Conservation (phyloP, 306 rosid species). For the Ormosia semicastrata region DNA sequence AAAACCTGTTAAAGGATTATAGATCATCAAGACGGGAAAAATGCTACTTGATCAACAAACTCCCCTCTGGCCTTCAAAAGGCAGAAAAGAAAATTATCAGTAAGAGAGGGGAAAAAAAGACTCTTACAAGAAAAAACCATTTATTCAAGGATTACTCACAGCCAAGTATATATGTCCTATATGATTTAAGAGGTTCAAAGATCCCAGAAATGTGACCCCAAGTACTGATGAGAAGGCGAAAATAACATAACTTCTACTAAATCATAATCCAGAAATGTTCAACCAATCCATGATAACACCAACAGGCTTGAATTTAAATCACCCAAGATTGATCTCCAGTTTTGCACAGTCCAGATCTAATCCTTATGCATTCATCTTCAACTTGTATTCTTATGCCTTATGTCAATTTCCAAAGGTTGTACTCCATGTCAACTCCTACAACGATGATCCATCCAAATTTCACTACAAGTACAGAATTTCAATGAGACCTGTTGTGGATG, state of each 20-base stretch:
- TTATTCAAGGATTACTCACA: conserved; percentile 1
- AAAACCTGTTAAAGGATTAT: conserved; percentile 55
- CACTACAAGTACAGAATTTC: conserved; percentile 3
- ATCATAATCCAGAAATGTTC: conserved; percentile 5
- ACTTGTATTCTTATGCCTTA: background rate
- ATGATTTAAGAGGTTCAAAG: conserved; percentile 8
- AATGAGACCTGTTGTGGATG: conserved; percentile 2
- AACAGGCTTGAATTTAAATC: background rate
- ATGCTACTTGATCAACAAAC: background rate
- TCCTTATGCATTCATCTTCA: background rate
- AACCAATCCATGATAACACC: conserved; percentile 21
- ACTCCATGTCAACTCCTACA: conserved; percentile 17
- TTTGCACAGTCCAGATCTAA: conserved; percentile 11
- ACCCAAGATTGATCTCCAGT: background rate
- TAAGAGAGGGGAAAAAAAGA: background rate
- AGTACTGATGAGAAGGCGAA: background rate
- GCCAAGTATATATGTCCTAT: background rate
- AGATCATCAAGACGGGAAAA: background rate
- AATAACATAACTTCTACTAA: conserved; percentile 7
- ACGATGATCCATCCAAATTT: background rate
- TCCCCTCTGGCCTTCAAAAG: background rate
- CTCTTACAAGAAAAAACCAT: background rate
- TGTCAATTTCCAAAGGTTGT: background rate
- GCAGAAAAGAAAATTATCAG: background rate
- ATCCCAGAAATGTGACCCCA: background rate